Evolutionary conservation across 148 eudicot genomes (phyloP).

Genomic region (Spergularia bocconei): DNA sequence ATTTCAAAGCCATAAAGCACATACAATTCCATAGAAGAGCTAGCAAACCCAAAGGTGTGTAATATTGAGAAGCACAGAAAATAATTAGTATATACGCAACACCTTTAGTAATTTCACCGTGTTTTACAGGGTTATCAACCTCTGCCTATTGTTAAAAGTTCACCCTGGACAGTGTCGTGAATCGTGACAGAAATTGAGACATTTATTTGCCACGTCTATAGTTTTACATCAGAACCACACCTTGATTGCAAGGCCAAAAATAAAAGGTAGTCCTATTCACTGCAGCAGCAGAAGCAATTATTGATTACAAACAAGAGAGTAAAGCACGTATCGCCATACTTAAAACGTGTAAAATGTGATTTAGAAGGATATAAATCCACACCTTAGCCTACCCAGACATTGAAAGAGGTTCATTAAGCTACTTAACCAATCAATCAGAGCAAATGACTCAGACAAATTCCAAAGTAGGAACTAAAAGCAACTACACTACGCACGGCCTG

Average conservation of each 20-base stretch:
- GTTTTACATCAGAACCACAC: not conserved
- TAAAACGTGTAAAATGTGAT: not conserved
- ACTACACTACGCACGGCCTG: no score
- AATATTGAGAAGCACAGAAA: not conserved
- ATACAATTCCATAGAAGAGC: not conserved
- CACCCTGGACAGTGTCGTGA: not conserved
- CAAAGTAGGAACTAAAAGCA: no score
- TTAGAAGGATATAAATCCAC: slow-evolving; percentile 4
- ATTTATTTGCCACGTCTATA: not conserved
- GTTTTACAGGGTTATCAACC: not conserved
- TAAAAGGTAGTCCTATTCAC: not conserved
- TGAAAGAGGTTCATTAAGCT: not conserved
- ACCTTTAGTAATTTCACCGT: not conserved
- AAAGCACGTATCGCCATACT: not conserved
- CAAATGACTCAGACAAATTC: not conserved
- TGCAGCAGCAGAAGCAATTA: not conserved
- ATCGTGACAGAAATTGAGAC: not conserved
- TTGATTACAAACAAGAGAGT: not conserved
- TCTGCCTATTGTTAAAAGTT: not conserved
- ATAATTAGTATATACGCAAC: not conserved
- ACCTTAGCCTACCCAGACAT: not conserved
- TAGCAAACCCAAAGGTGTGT: not conserved
- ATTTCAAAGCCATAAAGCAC: not conserved
- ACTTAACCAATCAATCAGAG: not conserved
- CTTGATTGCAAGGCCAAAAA: not conserved